These are phyloP conservation scores for Candida boleticola DNA, from an alignment of 805 yeast species.

Conservation along the genomic window DNA sequence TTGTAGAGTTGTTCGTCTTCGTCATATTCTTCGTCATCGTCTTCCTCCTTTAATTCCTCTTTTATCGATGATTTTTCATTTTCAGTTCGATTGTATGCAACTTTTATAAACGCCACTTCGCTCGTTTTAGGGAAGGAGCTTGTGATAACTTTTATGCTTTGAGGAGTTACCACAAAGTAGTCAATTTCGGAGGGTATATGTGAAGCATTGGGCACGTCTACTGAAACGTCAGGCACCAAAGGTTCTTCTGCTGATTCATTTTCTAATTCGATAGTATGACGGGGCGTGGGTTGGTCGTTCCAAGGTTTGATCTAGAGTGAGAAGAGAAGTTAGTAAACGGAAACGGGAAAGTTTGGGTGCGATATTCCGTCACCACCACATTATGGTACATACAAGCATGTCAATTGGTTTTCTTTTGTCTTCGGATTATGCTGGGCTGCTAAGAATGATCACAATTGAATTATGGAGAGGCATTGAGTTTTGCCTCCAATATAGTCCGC, in stretches of 20 bases:
- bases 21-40: conserved; percentile 29
- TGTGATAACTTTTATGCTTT: conserved; percentile 18
- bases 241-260: conserved; percentile 21
- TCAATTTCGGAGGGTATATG: conserved; percentile 11
- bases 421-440: too few species aligned
- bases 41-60: conserved; percentile 7
- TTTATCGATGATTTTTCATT: conserved; percentile 6
- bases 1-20: conserved; percentile 51
- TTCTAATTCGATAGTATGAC: conserved; percentile 50
- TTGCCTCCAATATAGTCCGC: too few species aligned
- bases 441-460: too few species aligned
- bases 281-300: conserved; percentile 47
- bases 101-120: neutral
- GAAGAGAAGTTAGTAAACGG: conserved; percentile 9
- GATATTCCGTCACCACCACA: too few species aligned
- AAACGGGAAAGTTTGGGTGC: too few species aligned
- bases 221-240: conserved; percentile 25
- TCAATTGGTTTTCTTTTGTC: neutral
- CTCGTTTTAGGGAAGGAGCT: conserved; percentile 12
- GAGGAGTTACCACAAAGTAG: conserved; percentile 29
- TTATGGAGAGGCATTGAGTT: too few species aligned
- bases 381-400: conserved; percentile 22
- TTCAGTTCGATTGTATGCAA: conserved; percentile 7
- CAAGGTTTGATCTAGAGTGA: conserved; percentile 50
- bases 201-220: conserved; percentile 9